These are phyloP conservation scores for Lippia alba DNA, from an alignment of 305 asterid genomes.

Conservation along the genomic window DNA sequence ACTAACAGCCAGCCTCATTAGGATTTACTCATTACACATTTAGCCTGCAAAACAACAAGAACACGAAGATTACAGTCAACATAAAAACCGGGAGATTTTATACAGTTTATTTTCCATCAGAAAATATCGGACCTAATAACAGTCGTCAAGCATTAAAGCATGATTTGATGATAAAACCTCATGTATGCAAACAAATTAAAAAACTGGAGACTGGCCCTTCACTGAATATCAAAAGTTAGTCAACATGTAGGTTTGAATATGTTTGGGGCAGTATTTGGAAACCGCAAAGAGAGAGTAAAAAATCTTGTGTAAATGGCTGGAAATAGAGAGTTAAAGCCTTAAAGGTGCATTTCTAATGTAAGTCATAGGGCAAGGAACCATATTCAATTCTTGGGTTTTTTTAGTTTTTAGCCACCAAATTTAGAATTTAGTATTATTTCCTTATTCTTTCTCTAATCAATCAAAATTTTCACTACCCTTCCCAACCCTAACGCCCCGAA, in stretches of 20 bases:
- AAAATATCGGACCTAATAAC: background rate
- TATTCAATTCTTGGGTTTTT: too few relatives aligned
- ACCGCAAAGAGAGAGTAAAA: background rate
- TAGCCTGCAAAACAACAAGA: constrained; percentile 37
- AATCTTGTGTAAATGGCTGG: background rate
- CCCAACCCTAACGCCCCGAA: background rate
- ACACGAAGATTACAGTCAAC: background rate
- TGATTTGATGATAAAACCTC: constrained; percentile 4
- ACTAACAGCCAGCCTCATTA: constrained; percentile 23
- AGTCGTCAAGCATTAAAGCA: background rate
- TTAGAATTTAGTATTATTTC: background rate
- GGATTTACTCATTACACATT: constrained; percentile 8
- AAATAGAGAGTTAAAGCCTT: too few relatives aligned
- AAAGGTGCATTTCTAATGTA: too few relatives aligned
- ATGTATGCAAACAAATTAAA: background rate
- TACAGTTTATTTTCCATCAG: background rate
- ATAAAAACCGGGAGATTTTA: background rate
- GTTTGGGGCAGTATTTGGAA: background rate
- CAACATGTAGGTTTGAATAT: background rate
- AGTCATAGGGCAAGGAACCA: too few relatives aligned
- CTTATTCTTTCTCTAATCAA: too few relatives aligned
- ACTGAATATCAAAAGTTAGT: background rate
- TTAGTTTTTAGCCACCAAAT: background rate
- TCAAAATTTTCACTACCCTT: background rate
- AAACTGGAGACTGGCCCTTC: background rate